Evolutionary conservation across 441 rosid genomes (phyloP).

Genomic region (Pelargonium citronellum): DNA sequence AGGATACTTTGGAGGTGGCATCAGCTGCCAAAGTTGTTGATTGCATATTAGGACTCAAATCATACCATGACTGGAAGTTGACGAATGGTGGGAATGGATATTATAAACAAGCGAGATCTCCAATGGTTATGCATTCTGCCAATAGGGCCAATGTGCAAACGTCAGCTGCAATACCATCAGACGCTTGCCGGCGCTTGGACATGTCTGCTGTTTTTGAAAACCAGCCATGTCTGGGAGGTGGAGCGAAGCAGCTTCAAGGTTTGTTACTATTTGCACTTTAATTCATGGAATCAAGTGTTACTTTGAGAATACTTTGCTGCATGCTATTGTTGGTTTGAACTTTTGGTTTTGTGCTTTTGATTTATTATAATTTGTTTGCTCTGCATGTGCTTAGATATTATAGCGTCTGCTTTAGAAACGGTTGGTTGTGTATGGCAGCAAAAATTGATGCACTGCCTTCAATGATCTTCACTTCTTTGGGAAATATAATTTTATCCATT

Average conservation of each 20-base stretch:
- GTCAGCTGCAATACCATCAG: constrained; percentile 27
- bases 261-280: background rate
- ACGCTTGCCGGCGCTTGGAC: constrained; percentile 53
- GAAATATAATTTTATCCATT: background rate
- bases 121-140: constrained; percentile 44
- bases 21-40: constrained; percentile 77
- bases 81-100: constrained; percentile 44
- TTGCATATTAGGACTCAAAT: constrained; percentile 71
- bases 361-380: background rate
- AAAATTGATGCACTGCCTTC: background rate
- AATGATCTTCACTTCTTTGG: background rate
- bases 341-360: too few relatives aligned
- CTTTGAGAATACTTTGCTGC: too few relatives aligned
- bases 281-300: background rate
- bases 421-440: background rate
- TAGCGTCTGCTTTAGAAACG: background rate
- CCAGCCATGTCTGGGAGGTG: constrained; percentile 29
- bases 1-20: constrained; percentile 75
- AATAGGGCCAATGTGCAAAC: constrained; percentile 28
- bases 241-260: constrained; percentile 47
- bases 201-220: constrained; percentile 36
- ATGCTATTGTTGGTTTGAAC: too few relatives aligned
- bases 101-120: constrained; percentile 54
- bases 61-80: constrained; percentile 61
- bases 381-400: background rate